Base-by-base conservation (phyloP, 352 stramenopile species). In the Globisporangium recalcitrans region DNA sequence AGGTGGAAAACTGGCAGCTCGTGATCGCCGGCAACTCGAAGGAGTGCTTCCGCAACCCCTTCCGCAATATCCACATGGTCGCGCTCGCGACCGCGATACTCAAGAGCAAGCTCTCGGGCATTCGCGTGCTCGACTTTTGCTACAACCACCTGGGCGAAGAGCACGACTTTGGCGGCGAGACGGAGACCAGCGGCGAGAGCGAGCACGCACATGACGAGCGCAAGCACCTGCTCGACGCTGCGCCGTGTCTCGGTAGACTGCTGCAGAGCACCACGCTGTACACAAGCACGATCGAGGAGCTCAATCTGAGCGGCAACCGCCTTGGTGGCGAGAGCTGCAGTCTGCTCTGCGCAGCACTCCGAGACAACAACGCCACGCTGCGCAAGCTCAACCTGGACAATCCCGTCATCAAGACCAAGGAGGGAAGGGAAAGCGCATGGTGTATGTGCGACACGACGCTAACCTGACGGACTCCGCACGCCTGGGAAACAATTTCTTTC, bases 61-160 rank as follows among this genome's bases (percentile, higher is more conserved):
- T 88, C 42, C 80, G 80, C 54, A 90, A 90, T 59, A 85, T 87
- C 54, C 78, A 90, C 31, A 62, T 90, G 21, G 69, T 85, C 16
- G 78, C 80, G 54, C 73, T 90, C 42, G 65, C 67, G 7, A 68
- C 70, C 29, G 74, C 80, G 0, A 34, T 90, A 29, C 65, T 85
- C 60, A 84, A 80, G 62, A 83, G 68, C 65, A 70, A 71, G 14
- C 59, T 88, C 0, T 40, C 68, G 29, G 75, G 73, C 22, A 70
- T 90, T 27, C 53, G 67, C 21, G 70, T 65, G 14, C 49, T 90
- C 21, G 75, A 90, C 54, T 62, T 87, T 24, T 63, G 68, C 31
- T 82, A 73, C 70, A 90, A 90, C 52, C 65, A 80, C 49, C 58
- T 90, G 8, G 80, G 80, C 6, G 65, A 71, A 9, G 65, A 65